Base-by-base conservation (phyloP, 2,329 filamentous ascomycete species). In the Chaetomiaceae sp. region DNA sequence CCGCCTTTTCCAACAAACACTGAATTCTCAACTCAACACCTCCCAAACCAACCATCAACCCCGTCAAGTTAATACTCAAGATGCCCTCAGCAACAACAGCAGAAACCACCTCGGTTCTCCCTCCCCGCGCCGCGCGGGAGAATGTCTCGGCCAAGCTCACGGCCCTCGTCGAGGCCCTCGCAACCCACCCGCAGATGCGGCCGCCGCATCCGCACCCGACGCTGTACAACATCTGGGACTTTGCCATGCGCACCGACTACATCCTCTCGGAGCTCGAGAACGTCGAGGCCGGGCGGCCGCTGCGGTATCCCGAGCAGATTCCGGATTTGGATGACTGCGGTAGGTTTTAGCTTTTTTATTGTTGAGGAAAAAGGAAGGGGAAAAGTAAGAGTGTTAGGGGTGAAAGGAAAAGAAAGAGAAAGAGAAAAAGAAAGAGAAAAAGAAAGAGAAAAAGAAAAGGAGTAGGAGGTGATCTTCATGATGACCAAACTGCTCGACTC, bases 181-280 rank as follows among this genome's bases (percentile, higher is more conserved):
- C 68, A 48, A 36, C 61, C 33, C 67, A 69, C 54, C 55, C 64
- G 4, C 44, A 57, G 19, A 69, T 67, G 65, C 62, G 56, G 46
- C 53, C 58, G 25, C 61, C 61, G n/a, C 59, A 57, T 15, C 63
- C 63, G 29, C 62, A 68, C 51, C 60, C 63, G 17, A 66, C 67
- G 15, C 66, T 75, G 37, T 70, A 63, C 50, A 64, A 71, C 58
- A 57, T 72, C 29, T 75, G 69, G 69, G 71, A 74, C 58, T 75
- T 74, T 58, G 68, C 69, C 42, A 68, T 64, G 53, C 67, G 71
- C 33, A 71, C 69, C n/a, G 61, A 66, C 34, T 74, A 73, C 56
- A 72, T 73, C 63, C 66, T 72, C 58, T 65, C 64, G 6, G 71
- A 74, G 64, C 64, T 75, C 22, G 69, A 74, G 17, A 71, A 70